A percentile compares a stretch with the other conserved stretches of the same genome.
These are phyloP conservation scores for Mrakia blollopis DNA, from an alignment of 768 basidiomycete genomes.

Conservation along the genomic window DNA sequence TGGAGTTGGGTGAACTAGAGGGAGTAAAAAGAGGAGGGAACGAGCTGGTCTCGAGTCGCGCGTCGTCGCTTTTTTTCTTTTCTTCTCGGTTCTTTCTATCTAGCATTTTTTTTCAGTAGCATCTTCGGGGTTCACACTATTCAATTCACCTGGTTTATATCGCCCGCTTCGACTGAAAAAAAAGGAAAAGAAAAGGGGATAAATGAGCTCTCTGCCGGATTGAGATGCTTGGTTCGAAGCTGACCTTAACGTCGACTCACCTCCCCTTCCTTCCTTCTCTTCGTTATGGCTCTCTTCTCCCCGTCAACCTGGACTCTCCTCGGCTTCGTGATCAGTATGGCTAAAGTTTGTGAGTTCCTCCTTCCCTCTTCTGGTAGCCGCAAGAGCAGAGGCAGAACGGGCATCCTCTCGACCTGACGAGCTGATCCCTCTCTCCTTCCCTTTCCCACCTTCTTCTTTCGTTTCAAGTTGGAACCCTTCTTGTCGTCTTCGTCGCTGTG, in stretches of 20 bases:
- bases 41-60: neutral
- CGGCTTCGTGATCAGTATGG: slow-evolving; percentile 15
- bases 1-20: slow-evolving; percentile 33
- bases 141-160: neutral
- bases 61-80: neutral
- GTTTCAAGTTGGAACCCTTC: neutral
- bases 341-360: slow-evolving; percentile 4
- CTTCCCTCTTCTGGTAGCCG: too few relatives aligned
- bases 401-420: neutral
- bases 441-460: neutral
- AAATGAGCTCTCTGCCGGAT: too few relatives aligned
- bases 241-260: neutral
- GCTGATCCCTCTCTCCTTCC: neutral
- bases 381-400: neutral
- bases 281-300: neutral
- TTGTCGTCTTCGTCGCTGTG: slow-evolving; percentile 2
- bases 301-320: slow-evolving; percentile 19
- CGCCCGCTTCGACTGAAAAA: too few relatives aligned
- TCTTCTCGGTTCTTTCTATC: neutral
- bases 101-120: neutral
- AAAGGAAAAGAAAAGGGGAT: too few relatives aligned
- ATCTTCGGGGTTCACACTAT: too few relatives aligned
- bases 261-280: neutral
- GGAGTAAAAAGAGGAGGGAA: neutral
- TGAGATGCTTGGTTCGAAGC: neutral